Evolutionary conservation across 805 yeast species (phyloP).

Genomic region (Sugiyamaella floridensis): DNA sequence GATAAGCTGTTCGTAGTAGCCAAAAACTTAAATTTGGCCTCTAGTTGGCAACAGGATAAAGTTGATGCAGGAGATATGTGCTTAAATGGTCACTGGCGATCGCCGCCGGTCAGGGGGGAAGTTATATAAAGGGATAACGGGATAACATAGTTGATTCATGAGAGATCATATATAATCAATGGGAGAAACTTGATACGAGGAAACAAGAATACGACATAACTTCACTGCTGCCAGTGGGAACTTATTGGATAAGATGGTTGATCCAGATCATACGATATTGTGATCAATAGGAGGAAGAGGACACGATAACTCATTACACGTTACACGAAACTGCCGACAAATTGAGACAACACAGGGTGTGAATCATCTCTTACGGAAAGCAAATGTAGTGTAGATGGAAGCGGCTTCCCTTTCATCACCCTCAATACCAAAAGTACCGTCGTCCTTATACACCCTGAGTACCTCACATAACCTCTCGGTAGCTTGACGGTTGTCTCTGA

Average conservation of each 20-base stretch:
- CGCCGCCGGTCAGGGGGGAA: no score
- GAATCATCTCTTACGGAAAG: slow-evolving; percentile 42
- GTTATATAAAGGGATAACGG: no score
- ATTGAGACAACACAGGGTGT: background rate
- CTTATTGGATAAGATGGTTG: no score
- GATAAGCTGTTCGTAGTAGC: no score
- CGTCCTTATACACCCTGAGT: slow-evolving; percentile 52
- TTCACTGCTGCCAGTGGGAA: no score
- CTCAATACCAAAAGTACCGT: slow-evolving; percentile 79
- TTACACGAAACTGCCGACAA: no score
- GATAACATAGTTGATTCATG: background rate
- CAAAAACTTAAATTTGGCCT: no score
- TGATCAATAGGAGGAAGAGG: no score
- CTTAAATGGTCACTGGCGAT: background rate
- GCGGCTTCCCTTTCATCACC: slow-evolving; percentile 85
- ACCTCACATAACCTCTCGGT: slow-evolving; percentile 24
- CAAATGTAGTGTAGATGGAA: slow-evolving; percentile 80
- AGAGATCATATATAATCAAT: background rate
- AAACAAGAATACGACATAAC: background rate
- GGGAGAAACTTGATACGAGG: background rate
- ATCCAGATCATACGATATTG: no score
- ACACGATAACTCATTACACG: no score
- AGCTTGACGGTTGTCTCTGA: slow-evolving; percentile 44
- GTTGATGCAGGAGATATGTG: background rate
- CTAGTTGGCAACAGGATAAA: no score